Conservation (phyloP, 768 basidiomycete genomes). For the Auricularia sp. region DNA sequence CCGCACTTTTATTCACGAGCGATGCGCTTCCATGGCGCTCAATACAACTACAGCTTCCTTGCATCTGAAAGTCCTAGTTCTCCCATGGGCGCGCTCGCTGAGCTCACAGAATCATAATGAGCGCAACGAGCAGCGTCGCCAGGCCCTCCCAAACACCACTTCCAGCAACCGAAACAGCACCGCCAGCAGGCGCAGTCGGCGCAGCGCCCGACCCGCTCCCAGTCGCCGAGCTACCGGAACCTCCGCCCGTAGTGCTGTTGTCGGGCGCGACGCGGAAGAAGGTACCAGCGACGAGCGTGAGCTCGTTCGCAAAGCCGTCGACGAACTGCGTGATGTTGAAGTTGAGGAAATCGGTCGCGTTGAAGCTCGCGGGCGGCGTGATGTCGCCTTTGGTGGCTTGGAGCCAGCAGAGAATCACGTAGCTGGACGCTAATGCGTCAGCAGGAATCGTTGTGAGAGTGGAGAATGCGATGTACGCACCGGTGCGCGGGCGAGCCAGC, state of each 20-base stretch:
- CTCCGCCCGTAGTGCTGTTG: neutral
- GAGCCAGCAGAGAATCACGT: constrained; percentile 2
- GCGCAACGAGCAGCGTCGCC: neutral
- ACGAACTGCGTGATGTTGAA: constrained; percentile 6
- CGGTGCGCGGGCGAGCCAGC: constrained; percentile 4
- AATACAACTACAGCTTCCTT: too few relatives aligned
- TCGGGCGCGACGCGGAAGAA: constrained; percentile 4
- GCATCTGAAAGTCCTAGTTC: too few relatives aligned
- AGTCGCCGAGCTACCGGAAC: neutral
- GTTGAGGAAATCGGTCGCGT: neutral
- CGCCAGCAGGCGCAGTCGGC: neutral
- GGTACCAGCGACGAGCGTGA: constrained; percentile 4
- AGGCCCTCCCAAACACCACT: neutral
- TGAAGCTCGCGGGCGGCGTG: constrained; percentile 2
- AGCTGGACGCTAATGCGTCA: neutral
- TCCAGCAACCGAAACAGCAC: neutral
- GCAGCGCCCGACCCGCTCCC: neutral
- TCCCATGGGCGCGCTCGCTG: too few relatives aligned
- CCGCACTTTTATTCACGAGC: too few relatives aligned
- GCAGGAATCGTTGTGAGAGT: neutral
- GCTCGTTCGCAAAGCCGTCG: neutral
- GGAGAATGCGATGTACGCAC: neutral
- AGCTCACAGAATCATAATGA: neutral
- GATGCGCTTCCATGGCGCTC: too few relatives aligned
- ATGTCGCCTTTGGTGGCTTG: neutral